phyloP scores from a whole-genome alignment of 2,329 filamentous ascomycete genomes.

The Leptodontidium sp. region DNA sequence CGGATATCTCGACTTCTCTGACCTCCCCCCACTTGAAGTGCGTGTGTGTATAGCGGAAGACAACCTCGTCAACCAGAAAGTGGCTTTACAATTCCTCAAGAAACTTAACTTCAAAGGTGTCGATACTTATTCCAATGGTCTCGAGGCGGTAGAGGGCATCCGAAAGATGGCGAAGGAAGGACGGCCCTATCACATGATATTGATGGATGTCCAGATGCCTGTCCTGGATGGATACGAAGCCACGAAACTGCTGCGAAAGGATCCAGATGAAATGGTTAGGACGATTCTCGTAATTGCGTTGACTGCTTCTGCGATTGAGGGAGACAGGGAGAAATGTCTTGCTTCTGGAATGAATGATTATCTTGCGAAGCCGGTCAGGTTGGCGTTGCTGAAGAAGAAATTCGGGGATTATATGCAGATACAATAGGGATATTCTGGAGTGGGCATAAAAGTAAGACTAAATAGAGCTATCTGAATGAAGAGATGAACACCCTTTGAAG shows the following conservation, averaged over 20 bases:
- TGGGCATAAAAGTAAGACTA: too few species aligned
- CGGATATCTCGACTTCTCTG: slow-evolving; percentile 64
- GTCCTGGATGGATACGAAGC: slow-evolving; percentile 92
- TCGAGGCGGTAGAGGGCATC: slow-evolving; percentile 86
- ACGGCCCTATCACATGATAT: slow-evolving; percentile 83
- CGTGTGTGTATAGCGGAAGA: slow-evolving; percentile 95
- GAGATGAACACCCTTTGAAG: too few species aligned
- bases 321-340: slow-evolving; percentile 93
- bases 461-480: too few species aligned
- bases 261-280: slow-evolving; percentile 77
- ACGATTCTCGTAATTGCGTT: slow-evolving; percentile 94
- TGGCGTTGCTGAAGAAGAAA: slow-evolving; percentile 85
- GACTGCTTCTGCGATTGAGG: slow-evolving; percentile 94
- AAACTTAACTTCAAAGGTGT: slow-evolving; percentile 83
- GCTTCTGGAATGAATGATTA: slow-evolving; percentile 98
- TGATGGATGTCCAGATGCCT: slow-evolving; percentile 98
- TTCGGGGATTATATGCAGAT: slow-evolving; percentile 68
- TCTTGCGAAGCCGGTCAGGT: slow-evolving; percentile 91
- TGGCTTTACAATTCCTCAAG: slow-evolving; percentile 88
- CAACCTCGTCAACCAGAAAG: slow-evolving; percentile 93
- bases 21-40: slow-evolving; percentile 78
- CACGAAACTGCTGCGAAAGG: slow-evolving; percentile 81
- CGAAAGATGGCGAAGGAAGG: slow-evolving; percentile 76
- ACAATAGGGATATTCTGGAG: background rate
- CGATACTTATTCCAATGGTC: slow-evolving; percentile 88